Base-by-base conservation (phyloP, 192 early-diverging fungal genomes). In the Lunasporangiospora selenospora region DNA sequence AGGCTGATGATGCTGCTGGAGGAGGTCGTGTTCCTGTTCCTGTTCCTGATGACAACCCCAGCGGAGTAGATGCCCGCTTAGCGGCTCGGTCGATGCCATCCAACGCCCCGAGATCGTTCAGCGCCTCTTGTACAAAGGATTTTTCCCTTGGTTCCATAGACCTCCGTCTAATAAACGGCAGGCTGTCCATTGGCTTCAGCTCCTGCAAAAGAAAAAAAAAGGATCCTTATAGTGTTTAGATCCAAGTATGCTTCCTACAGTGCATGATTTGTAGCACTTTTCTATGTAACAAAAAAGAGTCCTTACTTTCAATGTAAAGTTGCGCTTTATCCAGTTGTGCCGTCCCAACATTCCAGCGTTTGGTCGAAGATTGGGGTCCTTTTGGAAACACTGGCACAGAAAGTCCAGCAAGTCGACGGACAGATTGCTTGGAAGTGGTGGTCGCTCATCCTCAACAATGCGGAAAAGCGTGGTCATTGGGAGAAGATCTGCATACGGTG, bases 401-500 rank as follows among this genome's bases (percentile, higher is more conserved):
- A 98, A 98, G 64, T 93, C 86, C 37, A 77, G 76, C 38, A 97
- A 81, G 34, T 91, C 87, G 78, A 87, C 76, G 0, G 94, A 94
- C 19, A 94, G 85, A 8, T 82, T 81, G 13, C 84, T 87, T 23
- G 97, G 97, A 24, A 96, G 67, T 30, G 95, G 93, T 24, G 95
- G 95, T 43, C 86, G 82, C 12, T 93, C 91, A 62, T 93, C 93
- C 65, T 94, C 95, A 6, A 97, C 97, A 62, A 99, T 98, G 58
- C 90, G 88, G 77, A 95, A 99, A 18, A 99, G 81, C 6, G 94
- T 92, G 4, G 94, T 85, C 93, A 98, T 93, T 16, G 92, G 84
- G 40, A 93, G 84, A 43, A 96, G 55, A 7, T 88, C 86, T 16
- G 88, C 81, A 75, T 97, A 99, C 3, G 95, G 97, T 21, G 97